Evolutionary conservation across 2,329 filamentous ascomycete genomes (phyloP).

Genomic region (Venturia nashicola): DNA sequence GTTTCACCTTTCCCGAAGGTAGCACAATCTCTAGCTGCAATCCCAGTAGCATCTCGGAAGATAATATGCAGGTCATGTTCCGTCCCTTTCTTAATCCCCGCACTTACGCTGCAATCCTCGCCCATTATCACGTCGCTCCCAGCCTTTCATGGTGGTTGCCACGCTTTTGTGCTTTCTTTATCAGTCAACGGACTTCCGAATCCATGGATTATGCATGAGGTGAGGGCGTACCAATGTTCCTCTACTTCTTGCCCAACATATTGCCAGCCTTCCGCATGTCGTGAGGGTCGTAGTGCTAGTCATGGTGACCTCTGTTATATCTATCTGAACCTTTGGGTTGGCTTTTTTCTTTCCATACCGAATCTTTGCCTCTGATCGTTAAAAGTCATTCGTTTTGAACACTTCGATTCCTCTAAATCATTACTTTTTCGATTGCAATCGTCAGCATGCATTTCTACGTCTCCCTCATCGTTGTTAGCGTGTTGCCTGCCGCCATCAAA

Average conservation of each 20-base stretch:
- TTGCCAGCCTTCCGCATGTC: neutral
- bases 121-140: neutral
- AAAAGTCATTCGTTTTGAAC: neutral
- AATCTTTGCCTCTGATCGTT: neutral
- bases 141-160: neutral
- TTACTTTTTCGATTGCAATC: neutral
- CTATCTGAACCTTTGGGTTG: neutral
- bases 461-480: neutral
- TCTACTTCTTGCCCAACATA: neutral
- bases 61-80: neutral
- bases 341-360: neutral
- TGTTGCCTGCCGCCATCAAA: neutral
- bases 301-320: neutral
- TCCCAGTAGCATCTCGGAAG: neutral
- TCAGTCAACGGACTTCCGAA: neutral
- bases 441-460: neutral
- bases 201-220: neutral
- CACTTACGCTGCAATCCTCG: neutral
- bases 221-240: slow-evolving; percentile 1
- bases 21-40: neutral
- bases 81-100: neutral
- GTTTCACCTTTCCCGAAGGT: neutral
- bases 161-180: neutral
- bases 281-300: neutral
- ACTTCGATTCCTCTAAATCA: neutral